Percentiles rank a stretch among this genome's conserved stretches.
Evolutionary conservation across 2,329 filamentous ascomycete genomes (phyloP).

Genomic region (Penicillium sp.): DNA sequence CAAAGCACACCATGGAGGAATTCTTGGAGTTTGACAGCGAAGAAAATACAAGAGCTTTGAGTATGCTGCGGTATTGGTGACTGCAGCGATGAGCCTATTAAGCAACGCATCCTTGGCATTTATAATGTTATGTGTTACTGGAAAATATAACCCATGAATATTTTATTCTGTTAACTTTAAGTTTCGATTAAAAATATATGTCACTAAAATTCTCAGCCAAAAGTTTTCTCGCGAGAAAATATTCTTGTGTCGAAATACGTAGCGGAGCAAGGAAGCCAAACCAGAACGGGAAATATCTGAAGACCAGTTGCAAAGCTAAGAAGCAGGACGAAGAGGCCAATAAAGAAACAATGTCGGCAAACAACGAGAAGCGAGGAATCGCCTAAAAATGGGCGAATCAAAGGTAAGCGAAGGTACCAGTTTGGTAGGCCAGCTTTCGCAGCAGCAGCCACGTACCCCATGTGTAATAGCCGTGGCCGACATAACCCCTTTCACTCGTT

Average conservation of each 20-base stretch:
- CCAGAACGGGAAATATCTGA: no score
- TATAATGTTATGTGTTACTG: not conserved
- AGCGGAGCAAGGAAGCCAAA: no score
- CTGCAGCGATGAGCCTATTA: conserved; percentile 8
- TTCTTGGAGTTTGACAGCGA: conserved; percentile 3
- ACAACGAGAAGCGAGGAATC: not conserved
- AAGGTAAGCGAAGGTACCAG: not conserved
- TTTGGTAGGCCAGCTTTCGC: no score
- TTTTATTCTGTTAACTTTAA: not conserved
- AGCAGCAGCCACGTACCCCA: no score
- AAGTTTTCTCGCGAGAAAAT: not conserved
- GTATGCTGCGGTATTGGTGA: conserved; percentile 4
- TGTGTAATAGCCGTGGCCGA: no score
- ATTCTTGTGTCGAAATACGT: not conserved
- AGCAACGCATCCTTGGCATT: conserved; percentile 9
- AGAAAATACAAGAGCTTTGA: conserved; percentile 7
- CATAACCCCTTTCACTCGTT: no score
- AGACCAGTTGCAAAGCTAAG: no score
- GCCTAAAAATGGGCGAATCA: not conserved
- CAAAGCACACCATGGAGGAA: conserved; percentile 10
- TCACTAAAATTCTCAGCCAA: not conserved
- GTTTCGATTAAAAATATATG: not conserved
- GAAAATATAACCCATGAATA: not conserved
- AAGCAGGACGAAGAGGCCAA: not conserved
- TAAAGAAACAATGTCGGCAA: not conserved